Evolutionary conservation across 2,329 filamentous ascomycete genomes (phyloP).

Genomic region (Colletotrichum sp.): DNA sequence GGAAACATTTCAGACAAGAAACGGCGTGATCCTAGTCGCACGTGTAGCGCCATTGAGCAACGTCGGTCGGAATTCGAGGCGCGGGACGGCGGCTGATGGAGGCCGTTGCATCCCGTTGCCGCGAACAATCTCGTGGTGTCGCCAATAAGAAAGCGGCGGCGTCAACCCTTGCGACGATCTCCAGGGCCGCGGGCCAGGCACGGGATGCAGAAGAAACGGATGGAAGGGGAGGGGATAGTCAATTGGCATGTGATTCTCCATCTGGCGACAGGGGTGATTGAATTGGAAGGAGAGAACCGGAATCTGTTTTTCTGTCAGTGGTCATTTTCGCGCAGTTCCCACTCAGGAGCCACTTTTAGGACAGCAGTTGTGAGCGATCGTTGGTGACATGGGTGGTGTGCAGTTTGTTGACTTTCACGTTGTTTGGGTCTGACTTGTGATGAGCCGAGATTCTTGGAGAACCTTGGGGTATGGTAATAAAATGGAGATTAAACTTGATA

Average conservation of each 20-base stretch:
- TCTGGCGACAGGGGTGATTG: background rate
- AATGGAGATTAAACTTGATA: background rate
- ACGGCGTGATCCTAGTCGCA: background rate
- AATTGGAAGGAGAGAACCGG: background rate
- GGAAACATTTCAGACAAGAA: background rate
- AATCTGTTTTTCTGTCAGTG: background rate
- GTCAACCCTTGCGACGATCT: slow-evolving; percentile 6
- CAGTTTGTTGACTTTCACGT: background rate
- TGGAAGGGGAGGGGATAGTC: background rate
- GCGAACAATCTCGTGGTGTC: background rate
- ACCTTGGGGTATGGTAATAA: background rate
- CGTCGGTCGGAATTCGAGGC: background rate
- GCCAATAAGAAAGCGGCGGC: background rate
- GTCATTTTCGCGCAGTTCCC: background rate
- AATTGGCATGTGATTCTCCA: slow-evolving; percentile 16
- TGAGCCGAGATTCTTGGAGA: background rate
- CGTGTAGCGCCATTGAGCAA: background rate
- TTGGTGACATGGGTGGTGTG: background rate
- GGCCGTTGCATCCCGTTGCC: background rate
- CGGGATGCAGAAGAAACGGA: background rate
- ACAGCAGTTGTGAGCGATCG: background rate
- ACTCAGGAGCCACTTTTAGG: background rate
- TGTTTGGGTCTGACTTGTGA: background rate
- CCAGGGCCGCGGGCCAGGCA: background rate
- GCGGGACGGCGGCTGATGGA: background rate